phyloP scores from a whole-genome alignment of 768 basidiomycete genomes.

The Nidularia pulvinata region DNA sequence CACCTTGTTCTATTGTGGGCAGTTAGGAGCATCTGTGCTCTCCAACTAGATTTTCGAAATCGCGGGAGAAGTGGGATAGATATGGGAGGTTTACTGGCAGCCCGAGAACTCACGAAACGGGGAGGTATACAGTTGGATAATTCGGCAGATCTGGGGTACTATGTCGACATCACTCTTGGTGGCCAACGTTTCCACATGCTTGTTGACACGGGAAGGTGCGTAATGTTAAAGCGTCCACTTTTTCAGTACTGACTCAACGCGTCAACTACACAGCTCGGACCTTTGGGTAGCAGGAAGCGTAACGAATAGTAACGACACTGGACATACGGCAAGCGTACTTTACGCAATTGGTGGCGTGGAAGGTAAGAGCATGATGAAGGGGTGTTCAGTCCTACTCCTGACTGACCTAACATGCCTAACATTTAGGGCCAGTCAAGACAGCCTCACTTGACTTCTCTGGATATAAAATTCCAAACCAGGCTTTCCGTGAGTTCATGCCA shows the following conservation, averaged over 20 bases:
- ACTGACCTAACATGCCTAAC: neutral
- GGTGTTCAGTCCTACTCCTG: neutral
- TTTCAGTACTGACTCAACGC: neutral
- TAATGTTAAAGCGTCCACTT: neutral
- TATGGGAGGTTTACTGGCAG: too few relatives aligned
- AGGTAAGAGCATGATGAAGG: slow-evolving; percentile 30
- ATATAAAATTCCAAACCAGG: slow-evolving; percentile 41
- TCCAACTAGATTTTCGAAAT: too few relatives aligned
- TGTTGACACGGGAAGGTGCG: slow-evolving; percentile 49
- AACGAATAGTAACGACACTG: slow-evolving; percentile 32
- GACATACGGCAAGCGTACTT: slow-evolving; percentile 31
- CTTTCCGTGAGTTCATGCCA: slow-evolving; percentile 34
- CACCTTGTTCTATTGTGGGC: too few relatives aligned
- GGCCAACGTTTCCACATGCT: slow-evolving; percentile 31
- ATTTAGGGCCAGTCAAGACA: slow-evolving; percentile 42
- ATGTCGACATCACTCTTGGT: slow-evolving; percentile 32
- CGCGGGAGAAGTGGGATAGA: too few relatives aligned
- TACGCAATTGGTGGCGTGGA: slow-evolving; percentile 56
- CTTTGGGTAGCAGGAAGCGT: slow-evolving; percentile 55
- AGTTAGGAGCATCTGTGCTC: too few relatives aligned
- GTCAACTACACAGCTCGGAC: slow-evolving; percentile 62
- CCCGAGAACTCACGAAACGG: too few relatives aligned
- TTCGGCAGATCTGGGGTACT: slow-evolving; percentile 36
- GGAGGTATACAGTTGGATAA: too few relatives aligned
- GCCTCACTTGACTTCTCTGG: slow-evolving; percentile 43